Conservation (phyloP, 176 grass and related monocot species). For the Zea mays region Zm-B73-REFERENCE-NAM-5.0 NC_050104.1:158361501-158362000, state of each 20-base stretch:
- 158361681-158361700: too few relatives aligned
- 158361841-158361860: not conserved
- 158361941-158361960: constrained; percentile 34
- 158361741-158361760: not conserved
- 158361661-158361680: too few relatives aligned
- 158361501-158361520: too few relatives aligned
- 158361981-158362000: constrained; percentile 2
- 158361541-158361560: too few relatives aligned
- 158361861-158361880: constrained; percentile 32
- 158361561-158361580: too few relatives aligned
- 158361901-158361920: constrained; percentile 10
- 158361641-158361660: too few relatives aligned
- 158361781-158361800: constrained; percentile 9
- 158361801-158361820: constrained; percentile 8
- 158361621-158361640: too few relatives aligned
- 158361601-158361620: too few relatives aligned
- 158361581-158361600: too few relatives aligned
- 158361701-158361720: too few relatives aligned
- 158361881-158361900: not conserved
- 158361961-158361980: constrained; percentile 31
- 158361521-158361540: too few relatives aligned
- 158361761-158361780: not conserved
- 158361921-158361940: not conserved
- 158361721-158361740: not conserved
- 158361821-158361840: constrained; percentile 11